phyloP scores from a whole-genome alignment of 768 basidiomycete species.

The Phanerochaete sordida region DNA sequence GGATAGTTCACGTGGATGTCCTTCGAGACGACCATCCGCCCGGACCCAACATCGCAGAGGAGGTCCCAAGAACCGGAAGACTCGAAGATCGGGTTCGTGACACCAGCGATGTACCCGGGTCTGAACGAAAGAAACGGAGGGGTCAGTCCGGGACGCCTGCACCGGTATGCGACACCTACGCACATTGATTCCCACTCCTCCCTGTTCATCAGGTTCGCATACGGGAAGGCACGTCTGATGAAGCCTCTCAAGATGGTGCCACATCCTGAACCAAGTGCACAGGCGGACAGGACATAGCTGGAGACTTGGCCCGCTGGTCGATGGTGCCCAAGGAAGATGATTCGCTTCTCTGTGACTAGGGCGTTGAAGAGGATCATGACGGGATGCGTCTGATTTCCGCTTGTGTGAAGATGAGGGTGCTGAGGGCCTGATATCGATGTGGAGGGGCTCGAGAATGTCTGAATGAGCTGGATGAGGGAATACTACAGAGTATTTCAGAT shows the following conservation, averaged over 20 bases:
- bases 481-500: slow-evolving; percentile 51
- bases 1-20: slow-evolving; percentile 62
- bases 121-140: slow-evolving; percentile 33
- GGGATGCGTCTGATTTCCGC: slow-evolving; percentile 86
- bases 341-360: slow-evolving; percentile 90
- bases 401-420: slow-evolving; percentile 93
- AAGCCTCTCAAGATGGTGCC: slow-evolving; percentile 83
- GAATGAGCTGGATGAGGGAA: slow-evolving; percentile 86
- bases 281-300: slow-evolving; percentile 89
- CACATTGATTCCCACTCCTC: slow-evolving; percentile 91
- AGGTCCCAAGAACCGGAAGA: slow-evolving; percentile 87
- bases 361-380: slow-evolving; percentile 97
- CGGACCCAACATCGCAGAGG: slow-evolving; percentile 85
- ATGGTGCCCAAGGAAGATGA: slow-evolving; percentile 90
- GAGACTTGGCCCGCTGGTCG: slow-evolving; percentile 89
- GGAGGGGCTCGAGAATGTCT: slow-evolving; percentile 65
- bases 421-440: slow-evolving; percentile 66
- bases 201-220: slow-evolving; percentile 83
- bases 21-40: slow-evolving; percentile 82
- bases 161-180: slow-evolving; percentile 26
- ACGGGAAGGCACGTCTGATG: slow-evolving; percentile 91
- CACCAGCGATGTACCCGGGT: slow-evolving; percentile 93
- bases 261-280: slow-evolving; percentile 89
- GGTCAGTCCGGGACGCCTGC: neutral
- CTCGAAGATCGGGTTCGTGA: slow-evolving; percentile 96